Conservation (phyloP, 768 basidiomycete genomes). For the Mycena maculata region DNA sequence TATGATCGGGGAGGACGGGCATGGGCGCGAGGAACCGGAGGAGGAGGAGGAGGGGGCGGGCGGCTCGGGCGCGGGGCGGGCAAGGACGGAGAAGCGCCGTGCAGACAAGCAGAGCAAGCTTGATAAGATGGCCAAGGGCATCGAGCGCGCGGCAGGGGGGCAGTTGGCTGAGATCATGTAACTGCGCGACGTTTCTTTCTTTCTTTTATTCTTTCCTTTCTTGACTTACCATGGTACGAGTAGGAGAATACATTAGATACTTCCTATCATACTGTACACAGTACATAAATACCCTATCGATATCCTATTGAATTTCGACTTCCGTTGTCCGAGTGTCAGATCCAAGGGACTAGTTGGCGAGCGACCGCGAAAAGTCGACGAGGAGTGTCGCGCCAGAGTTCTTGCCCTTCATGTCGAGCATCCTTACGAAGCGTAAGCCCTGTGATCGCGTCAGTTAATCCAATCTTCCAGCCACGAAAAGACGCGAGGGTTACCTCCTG, state of each 20-base stretch:
- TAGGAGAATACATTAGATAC: conserved; percentile 28
- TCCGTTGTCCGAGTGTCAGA: too few species aligned
- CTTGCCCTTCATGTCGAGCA: conserved; percentile 65
- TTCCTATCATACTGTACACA: not conserved
- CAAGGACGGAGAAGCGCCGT: conserved; percentile 36
- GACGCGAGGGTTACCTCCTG: too few species aligned
- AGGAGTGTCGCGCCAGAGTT: conserved; percentile 54
- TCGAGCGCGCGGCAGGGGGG: conserved; percentile 75
- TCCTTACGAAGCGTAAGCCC: conserved; percentile 61
- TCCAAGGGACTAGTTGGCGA: conserved; percentile 11
- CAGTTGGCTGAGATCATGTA: conserved; percentile 56
- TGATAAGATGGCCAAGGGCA: conserved; percentile 62
- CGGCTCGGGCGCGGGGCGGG: conserved; percentile 20
- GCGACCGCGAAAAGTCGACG: conserved; percentile 33
- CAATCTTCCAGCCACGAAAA: too few species aligned
- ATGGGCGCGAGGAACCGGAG: conserved; percentile 50
- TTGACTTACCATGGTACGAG: conserved; percentile 37
- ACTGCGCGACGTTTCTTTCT: not conserved
- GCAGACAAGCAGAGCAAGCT: conserved; percentile 50
- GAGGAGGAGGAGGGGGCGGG: conserved; percentile 43
- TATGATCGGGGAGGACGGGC: conserved; percentile 64
- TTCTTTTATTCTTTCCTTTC: conserved; percentile 28
- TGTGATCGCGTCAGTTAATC: conserved; percentile 10
- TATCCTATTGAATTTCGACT: too few species aligned
- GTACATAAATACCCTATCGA: conserved; percentile 23